A percentile compares a stretch with the other conserved stretches of the same genome.
Evolutionary conservation across 2,329 filamentous ascomycete species (phyloP).

Genomic region (Aspergillus fischeri): DNA sequence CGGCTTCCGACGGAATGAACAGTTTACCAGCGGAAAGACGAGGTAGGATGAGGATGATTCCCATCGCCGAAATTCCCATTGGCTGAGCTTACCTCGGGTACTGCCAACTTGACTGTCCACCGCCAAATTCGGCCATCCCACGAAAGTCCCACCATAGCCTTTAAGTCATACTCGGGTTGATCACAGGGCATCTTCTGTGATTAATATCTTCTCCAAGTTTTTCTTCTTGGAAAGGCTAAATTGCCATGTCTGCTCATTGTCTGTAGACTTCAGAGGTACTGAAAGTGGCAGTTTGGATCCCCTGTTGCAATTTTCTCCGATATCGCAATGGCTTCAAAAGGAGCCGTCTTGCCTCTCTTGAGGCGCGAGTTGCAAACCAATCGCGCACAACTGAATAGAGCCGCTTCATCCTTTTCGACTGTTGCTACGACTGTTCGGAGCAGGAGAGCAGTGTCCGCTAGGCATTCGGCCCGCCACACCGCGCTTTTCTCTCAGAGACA

Average conservation of each 20-base stretch:
- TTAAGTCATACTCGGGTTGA: neutral
- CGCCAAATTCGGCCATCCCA: neutral
- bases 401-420: constrained; percentile 20
- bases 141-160: neutral
- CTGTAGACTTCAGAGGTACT: neutral
- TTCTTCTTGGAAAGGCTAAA: neutral
- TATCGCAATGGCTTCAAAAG: constrained; percentile 40
- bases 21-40: constrained; percentile 7
- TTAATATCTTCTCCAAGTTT: neutral
- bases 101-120: constrained; percentile 11
- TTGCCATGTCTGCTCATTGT: constrained; percentile 12
- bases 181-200: neutral
- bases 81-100: constrained; percentile 26
- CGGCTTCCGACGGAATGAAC: neutral
- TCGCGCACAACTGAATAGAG: constrained; percentile 25
- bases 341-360: constrained; percentile 38
- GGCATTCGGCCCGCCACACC: constrained; percentile 16
- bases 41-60: constrained; percentile 13
- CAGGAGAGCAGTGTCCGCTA: constrained; percentile 16
- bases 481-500: constrained; percentile 15
- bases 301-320: neutral
- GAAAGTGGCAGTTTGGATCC: neutral
- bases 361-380: constrained; percentile 36
- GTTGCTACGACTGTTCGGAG: constrained; percentile 17
- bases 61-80: constrained; percentile 25